Base-by-base conservation (phyloP, 441 rosid genomes). In the Croton setiger region DNA sequence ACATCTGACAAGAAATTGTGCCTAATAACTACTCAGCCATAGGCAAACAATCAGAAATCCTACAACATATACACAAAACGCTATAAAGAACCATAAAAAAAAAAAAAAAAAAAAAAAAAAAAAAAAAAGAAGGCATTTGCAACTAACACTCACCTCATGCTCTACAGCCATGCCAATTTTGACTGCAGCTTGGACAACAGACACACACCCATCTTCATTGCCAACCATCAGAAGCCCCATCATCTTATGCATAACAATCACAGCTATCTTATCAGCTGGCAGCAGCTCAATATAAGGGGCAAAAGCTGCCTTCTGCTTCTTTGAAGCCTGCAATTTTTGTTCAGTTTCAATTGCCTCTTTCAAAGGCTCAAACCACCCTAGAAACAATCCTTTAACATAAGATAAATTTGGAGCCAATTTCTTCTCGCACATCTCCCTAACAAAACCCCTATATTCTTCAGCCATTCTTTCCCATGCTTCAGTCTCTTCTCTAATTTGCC, bases 191-290 rank as follows among this genome's bases (percentile, higher is more conserved):
- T 91, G 94, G 74, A 89, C 94, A 76, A 93, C 86, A 63, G 79
- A 89, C 27, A 91, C 86, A 78, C 85, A 89, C 20, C 97, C 90
- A 72, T 84, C 84, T 63, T 80, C 85, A 60, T 82, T 84, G 1
- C 83, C 89, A 6, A 81, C 80, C 94, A 87, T 89, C 71, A 89
- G 66, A 80, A 91, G 75, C 45, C 81, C 88, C 96, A 93, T 88
- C 90, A 91, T 83, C 84, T 91, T 93, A 66, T 93, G 94, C 98
- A 93, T 93, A 59, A 89, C 89, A 75, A 93, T 89, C 63, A 93
- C 80, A 2, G 97, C 98, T 92, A 93, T 87, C 78, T 90, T 93
- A 71, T 93, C 98, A 5, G 96, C 85, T 3, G 97, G 88, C 71
- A 93, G 67, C 73, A 86, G 79, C 20, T 87, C 96, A 35, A 93